phyloP scores from a whole-genome alignment of 2,329 filamentous ascomycete genomes.

The Colletotrichum sp. region DNA sequence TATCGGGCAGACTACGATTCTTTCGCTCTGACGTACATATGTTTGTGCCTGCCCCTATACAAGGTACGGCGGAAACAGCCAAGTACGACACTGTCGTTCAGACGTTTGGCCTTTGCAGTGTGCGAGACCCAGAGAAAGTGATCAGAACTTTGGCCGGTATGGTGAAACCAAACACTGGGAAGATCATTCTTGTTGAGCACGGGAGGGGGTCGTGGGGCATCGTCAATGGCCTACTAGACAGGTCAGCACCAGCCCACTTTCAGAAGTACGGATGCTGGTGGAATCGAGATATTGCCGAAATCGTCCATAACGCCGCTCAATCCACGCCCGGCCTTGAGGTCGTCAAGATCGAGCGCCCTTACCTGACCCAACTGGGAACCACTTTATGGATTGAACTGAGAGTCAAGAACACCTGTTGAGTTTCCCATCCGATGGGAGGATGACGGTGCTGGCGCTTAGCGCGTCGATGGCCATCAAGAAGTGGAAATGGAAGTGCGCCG shows the following conservation, averaged over 20 bases:
- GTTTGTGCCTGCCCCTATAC: conserved; percentile 42
- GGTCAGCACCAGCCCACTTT: conserved; percentile 59
- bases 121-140: conserved; percentile 59
- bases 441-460: background rate
- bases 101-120: conserved; percentile 70
- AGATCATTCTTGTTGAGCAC: conserved; percentile 68
- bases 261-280: conserved; percentile 70
- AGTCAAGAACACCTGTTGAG: conserved; percentile 27
- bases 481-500: background rate
- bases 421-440: background rate
- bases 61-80: background rate
- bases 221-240: conserved; percentile 62
- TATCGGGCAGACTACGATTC: conserved; percentile 49
- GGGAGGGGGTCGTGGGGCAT: conserved; percentile 60
- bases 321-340: conserved; percentile 60
- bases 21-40: conserved; percentile 53
- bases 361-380: conserved; percentile 60
- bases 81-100: conserved; percentile 35
- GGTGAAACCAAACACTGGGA: conserved; percentile 59
- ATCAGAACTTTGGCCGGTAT: conserved; percentile 57
- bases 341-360: conserved; percentile 57
- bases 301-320: conserved; percentile 55
- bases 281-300: conserved; percentile 65
- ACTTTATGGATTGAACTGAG: conserved; percentile 63
- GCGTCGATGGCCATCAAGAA: background rate